phyloP scores from a whole-genome alignment of 2,329 filamentous ascomycete genomes.

The Calonectria hawksworthii region DNA sequence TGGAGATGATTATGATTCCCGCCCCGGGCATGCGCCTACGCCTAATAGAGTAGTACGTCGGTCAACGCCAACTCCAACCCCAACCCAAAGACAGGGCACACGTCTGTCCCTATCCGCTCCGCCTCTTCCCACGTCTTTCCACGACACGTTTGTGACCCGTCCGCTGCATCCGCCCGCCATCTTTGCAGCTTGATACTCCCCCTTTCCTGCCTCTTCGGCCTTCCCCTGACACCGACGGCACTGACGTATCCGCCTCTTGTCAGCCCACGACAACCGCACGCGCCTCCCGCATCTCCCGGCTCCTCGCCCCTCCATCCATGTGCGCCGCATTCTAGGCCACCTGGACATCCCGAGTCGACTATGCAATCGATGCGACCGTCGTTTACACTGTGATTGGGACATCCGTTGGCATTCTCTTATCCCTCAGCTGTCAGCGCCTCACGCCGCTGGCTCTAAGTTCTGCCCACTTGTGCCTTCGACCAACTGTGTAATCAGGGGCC shows the following conservation, averaged over 20 bases:
- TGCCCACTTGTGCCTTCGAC: conserved; percentile 27
- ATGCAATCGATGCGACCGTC: conserved; percentile 50
- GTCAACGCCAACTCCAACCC: conserved; percentile 21
- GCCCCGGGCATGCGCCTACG: conserved; percentile 22
- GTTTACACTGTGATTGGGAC: conserved; percentile 43
- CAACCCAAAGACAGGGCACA: conserved; percentile 28
- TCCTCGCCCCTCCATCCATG: conserved; percentile 47
- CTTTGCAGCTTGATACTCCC: conserved; percentile 16
- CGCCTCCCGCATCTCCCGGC: conserved; percentile 42
- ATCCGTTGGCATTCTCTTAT: conserved; percentile 26
- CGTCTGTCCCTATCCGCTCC: conserved; percentile 32
- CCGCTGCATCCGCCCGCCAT: conserved; percentile 25
- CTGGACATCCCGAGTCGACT: conserved; percentile 45
- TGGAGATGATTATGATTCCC: conserved; percentile 33
- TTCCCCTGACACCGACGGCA: conserved; percentile 25
- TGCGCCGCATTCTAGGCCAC: conserved; percentile 43
- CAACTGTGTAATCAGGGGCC: conserved; percentile 43
- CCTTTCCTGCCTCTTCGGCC: conserved; percentile 33
- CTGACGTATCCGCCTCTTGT: conserved; percentile 33
- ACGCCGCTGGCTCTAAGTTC: conserved; percentile 21
- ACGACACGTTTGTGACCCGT: conserved; percentile 19
- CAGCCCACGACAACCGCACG: conserved; percentile 37
- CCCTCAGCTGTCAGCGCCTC: conserved; percentile 23
- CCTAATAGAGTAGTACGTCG: conserved; percentile 17
- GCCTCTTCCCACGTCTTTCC: conserved; percentile 29